A percentile compares a stretch with the other conserved stretches of the same genome.
Conservation (phyloP, 192 early-diverging fungal genomes). For the Linnemannia elongata region DNA sequence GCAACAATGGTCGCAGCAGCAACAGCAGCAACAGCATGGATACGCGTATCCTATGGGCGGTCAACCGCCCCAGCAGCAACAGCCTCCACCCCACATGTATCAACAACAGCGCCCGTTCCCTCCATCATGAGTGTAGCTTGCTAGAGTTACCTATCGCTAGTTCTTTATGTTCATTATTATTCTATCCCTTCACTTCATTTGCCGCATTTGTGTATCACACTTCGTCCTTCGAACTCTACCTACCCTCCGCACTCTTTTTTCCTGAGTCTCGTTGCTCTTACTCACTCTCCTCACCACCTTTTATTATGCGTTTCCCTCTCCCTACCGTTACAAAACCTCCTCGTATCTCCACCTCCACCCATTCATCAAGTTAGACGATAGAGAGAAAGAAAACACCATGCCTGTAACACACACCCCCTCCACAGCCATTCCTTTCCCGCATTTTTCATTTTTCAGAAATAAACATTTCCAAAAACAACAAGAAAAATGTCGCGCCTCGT, state of each 20-base stretch:
- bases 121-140: background rate
- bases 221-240: no score
- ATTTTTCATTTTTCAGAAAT: background rate
- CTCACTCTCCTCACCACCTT: no score
- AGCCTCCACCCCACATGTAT: constrained; percentile 12
- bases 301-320: background rate
- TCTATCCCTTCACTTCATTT: background rate
- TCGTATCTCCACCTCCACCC: background rate
- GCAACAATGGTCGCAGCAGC: constrained; percentile 10
- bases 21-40: constrained; percentile 16
- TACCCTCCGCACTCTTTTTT: background rate
- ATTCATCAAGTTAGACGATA: no score
- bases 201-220: background rate
- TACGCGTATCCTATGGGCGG: background rate
- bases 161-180: background rate
- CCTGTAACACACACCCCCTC: background rate
- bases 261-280: no score
- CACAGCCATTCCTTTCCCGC: background rate
- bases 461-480: no score
- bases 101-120: constrained; percentile 19
- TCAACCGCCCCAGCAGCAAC: constrained; percentile 13
- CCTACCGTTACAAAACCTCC: background rate
- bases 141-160: background rate
- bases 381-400: no score
- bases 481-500: no score